Evolutionary conservation across 495 filamentous ascomycete species (phyloP).

Genomic region (Apiosordaria backusii): DNA sequence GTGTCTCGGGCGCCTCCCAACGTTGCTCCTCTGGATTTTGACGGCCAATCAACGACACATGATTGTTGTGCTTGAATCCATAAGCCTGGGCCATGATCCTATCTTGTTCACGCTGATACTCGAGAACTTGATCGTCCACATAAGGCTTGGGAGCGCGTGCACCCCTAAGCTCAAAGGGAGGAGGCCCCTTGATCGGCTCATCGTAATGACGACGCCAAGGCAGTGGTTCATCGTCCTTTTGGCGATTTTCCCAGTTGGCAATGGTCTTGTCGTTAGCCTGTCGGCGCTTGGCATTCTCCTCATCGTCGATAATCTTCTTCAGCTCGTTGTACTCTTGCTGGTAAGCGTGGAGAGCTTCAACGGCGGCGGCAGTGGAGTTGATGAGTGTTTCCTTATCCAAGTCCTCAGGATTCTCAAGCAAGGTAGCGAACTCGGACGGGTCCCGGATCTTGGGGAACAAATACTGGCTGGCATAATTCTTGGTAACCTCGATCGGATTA

Average conservation of each 20-base stretch:
- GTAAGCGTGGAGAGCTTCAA: conserved; percentile 52
- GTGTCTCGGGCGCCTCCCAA: conserved; percentile 40
- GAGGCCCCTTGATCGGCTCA: conserved; percentile 30
- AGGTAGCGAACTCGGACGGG: conserved; percentile 32
- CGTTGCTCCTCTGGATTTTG: conserved; percentile 48
- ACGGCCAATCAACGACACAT: conserved; percentile 35
- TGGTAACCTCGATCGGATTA: conserved; percentile 27
- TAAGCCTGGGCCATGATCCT: conserved; percentile 43
- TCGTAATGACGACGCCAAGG: conserved; percentile 31
- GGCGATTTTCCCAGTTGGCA: conserved; percentile 35
- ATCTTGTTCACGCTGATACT: conserved; percentile 41
- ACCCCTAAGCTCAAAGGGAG: conserved; percentile 40
- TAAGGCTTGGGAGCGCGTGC: conserved; percentile 37
- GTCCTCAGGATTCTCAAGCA: conserved; percentile 35
- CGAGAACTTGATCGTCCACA: conserved; percentile 28
- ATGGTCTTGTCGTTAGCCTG: conserved; percentile 36
- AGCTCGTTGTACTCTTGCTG: conserved; percentile 64
- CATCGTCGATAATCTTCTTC: conserved; percentile 51
- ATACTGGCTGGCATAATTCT: conserved; percentile 26
- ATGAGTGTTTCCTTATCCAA: conserved; percentile 51
- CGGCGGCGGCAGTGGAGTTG: conserved; percentile 49
- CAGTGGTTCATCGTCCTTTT: conserved; percentile 29
- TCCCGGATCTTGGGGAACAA: conserved; percentile 37
- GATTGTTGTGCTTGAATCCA: conserved; percentile 45
- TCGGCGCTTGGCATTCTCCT: conserved; percentile 46